Conservation (phyloP, 2,329 filamentous ascomycete species). For the Domatiomyces catenatus region DNA sequence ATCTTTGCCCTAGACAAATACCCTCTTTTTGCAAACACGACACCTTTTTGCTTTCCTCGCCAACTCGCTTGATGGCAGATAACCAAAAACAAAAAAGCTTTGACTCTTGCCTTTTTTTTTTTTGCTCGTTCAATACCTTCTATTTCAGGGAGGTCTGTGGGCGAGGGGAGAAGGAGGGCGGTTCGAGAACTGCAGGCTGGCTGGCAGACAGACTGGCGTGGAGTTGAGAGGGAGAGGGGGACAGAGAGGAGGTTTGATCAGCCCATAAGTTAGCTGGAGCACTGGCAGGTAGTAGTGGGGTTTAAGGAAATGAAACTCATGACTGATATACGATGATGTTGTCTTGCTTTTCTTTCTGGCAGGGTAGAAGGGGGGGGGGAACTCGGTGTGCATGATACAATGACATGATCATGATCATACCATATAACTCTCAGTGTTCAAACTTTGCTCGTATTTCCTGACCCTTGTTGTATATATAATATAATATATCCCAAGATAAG, state of each 20-base stretch:
- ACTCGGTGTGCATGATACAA: too few species aligned
- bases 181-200: not conserved
- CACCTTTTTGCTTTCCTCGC: not conserved
- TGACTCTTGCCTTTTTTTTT: not conserved
- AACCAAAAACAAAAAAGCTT: not conserved
- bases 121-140: too few species aligned
- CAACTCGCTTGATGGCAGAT: not conserved
- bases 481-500: too few species aligned
- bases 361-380: too few species aligned
- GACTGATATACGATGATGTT: not conserved
- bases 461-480: too few species aligned
- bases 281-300: not conserved
- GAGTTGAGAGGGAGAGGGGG: not conserved
- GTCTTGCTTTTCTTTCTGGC: not conserved
- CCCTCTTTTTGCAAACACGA: not conserved
- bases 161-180: too few species aligned
- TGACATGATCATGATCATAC: too few species aligned
- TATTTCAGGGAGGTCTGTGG: not conserved
- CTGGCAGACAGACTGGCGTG: not conserved
- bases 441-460: too few species aligned
- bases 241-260: not conserved
- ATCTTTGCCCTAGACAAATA: not conserved
- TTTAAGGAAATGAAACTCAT: not conserved
- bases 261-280: not conserved
- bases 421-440: too few species aligned